phyloP scores from a whole-genome alignment of 176 grass and related monocot genomes.

The Eragrostis curvula region DNA sequence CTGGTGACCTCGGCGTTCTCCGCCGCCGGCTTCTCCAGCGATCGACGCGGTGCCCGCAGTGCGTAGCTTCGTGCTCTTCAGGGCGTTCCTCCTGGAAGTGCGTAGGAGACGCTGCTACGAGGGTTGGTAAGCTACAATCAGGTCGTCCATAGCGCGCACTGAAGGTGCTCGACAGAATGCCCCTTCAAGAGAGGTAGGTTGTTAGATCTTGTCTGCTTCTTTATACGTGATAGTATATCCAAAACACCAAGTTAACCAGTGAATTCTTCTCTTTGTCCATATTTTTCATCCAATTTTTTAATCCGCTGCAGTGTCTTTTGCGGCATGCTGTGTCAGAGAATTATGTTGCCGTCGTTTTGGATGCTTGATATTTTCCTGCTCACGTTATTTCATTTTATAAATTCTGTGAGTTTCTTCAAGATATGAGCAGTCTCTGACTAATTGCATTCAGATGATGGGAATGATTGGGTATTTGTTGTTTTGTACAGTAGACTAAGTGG shows the following conservation, averaged over 20 bases:
- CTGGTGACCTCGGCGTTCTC: background rate
- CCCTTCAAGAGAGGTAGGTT: background rate
- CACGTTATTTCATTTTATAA: background rate
- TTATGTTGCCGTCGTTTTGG: background rate
- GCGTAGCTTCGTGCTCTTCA: background rate
- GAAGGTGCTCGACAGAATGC: conserved; percentile 38
- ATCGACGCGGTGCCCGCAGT: too few species aligned
- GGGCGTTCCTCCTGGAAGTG: background rate
- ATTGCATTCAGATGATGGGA: background rate
- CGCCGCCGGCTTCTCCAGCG: background rate
- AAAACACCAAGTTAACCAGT: background rate
- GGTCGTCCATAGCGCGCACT: background rate
- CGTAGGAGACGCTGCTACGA: background rate
- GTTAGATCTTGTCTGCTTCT: background rate
- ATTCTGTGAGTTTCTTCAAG: background rate
- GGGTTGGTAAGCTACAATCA: background rate
- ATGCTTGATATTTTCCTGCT: background rate
- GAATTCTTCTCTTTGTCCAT: background rate
- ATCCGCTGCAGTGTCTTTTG: background rate
- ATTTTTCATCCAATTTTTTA: background rate
- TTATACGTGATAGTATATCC: too few species aligned
- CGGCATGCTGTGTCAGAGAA: background rate
- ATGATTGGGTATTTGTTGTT: background rate
- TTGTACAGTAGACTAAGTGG: background rate
- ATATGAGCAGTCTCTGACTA: background rate